phyloP scores from a whole-genome alignment of 306 rosid species.

The Pueraria montana region DNA sequence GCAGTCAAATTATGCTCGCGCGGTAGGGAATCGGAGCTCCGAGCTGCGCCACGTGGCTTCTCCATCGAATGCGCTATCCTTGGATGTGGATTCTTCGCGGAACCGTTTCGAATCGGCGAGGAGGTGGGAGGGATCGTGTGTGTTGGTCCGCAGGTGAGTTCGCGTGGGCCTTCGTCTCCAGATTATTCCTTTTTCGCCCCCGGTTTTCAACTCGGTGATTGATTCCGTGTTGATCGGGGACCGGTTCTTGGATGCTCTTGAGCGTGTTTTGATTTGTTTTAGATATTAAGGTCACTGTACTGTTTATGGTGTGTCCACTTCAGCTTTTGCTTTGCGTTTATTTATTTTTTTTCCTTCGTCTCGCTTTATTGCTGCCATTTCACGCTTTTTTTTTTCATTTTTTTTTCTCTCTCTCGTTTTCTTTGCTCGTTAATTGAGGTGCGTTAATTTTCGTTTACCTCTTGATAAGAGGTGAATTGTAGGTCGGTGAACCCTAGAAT shows the following conservation, averaged over 20 bases:
- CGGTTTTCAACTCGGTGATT: constrained; percentile 42
- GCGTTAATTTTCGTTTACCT: constrained; percentile 41
- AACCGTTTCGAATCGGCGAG: constrained; percentile 69
- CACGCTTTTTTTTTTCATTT: constrained; percentile 34
- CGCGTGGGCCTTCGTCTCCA: constrained; percentile 44
- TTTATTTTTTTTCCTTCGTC: constrained; percentile 47
- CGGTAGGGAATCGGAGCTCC: constrained; percentile 55
- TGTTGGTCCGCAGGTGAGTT: constrained; percentile 48
- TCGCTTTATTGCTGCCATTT: constrained; percentile 54
- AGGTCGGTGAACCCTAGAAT: constrained; percentile 60
- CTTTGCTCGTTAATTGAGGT: constrained; percentile 40
- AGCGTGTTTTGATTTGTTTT: constrained; percentile 50
- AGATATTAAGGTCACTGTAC: constrained; percentile 62
- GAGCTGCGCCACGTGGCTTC: constrained; percentile 41
- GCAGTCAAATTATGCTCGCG: constrained; percentile 61
- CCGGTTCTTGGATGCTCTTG: constrained; percentile 17
- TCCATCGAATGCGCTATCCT: constrained; percentile 44
- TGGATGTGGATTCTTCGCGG: constrained; percentile 37
- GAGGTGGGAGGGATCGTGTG: constrained; percentile 48
- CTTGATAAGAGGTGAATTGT: constrained; percentile 50
- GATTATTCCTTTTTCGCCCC: constrained; percentile 30
- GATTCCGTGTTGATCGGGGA: constrained; percentile 53
- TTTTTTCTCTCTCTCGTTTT: constrained; percentile 20
- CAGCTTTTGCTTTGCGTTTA: constrained; percentile 61
- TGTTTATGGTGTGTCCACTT: constrained; percentile 74